Evolutionary conservation across 352 stramenopile genomes (phyloP).

Genomic region (Globisporangium rhizosaccharum): DNA sequence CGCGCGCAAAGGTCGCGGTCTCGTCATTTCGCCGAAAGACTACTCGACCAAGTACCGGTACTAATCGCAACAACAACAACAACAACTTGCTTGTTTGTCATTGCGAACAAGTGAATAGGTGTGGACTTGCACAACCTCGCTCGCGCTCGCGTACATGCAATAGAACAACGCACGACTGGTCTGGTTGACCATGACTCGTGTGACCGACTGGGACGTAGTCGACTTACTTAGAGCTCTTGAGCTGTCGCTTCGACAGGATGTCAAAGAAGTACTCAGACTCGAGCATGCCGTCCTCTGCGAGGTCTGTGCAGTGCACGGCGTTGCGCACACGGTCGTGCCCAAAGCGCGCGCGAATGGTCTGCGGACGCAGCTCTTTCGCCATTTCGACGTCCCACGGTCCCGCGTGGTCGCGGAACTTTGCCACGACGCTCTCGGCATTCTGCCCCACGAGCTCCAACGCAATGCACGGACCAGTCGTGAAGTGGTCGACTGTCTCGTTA

Average conservation of each 20-base stretch:
- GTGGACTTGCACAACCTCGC: background rate
- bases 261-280: slow-evolving; percentile 94
- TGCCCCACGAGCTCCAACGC: slow-evolving; percentile 85
- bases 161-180: too few relatives aligned
- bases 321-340: slow-evolving; percentile 86
- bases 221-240: slow-evolving; percentile 7
- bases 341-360: slow-evolving; percentile 88
- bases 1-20: slow-evolving; percentile 94
- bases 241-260: slow-evolving; percentile 76
- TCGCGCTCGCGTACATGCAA: too few relatives aligned
- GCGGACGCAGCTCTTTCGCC: slow-evolving; percentile 88
- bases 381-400: slow-evolving; percentile 92
- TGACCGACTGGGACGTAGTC: background rate
- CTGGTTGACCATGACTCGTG: too few relatives aligned
- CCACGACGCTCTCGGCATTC: slow-evolving; percentile 44
- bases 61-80: slow-evolving; percentile 43
- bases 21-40: slow-evolving; percentile 98
- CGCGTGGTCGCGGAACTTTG: slow-evolving; percentile 74
- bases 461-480: slow-evolving; percentile 84
- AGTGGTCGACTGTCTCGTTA: slow-evolving; percentile 85
- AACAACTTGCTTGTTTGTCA: background rate
- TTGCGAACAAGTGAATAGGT: too few relatives aligned
- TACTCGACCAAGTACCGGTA: slow-evolving; percentile 99
- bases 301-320: slow-evolving; percentile 92
- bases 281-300: slow-evolving; percentile 85